Base-by-base conservation (phyloP, 805 yeast genomes). In the Starmerella potacharoeniae region DNA sequence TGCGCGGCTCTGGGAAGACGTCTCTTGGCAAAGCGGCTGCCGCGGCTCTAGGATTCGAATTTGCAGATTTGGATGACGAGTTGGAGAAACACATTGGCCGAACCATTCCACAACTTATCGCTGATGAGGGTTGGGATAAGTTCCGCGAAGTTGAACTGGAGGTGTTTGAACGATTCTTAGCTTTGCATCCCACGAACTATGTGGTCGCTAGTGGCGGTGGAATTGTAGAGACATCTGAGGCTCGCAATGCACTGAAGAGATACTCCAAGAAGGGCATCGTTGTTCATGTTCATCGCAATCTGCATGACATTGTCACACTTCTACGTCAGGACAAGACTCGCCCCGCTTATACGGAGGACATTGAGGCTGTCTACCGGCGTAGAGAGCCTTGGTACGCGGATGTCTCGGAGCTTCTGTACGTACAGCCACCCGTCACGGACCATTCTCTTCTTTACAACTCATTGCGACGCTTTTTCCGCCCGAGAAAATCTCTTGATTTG, bases 1-100 rank as follows among this genome's bases (percentile, higher is more conserved):
- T 93, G 98, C 80, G 98, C 68, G 98, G 96, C 17, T 95, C 96
- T 28, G 98, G 98, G 22, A 93, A 93, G 70, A 80, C 95, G 4
- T 84, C 95, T 0, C 76, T 89, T 64, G 83, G 96, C 43, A 76
- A 79, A 58, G 84, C 95, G 83, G 80, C 86, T 62, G 83, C 95
- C 8, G 70, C 77, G 33, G 75, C 78, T 36, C 71, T 87, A 55
- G 90, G 86, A 22, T 58, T 68, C 60, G 68, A 71, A 45, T 76
- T 84, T 53, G 66, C 86, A 40, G 99, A 93, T 65, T 71, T 91
- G 56, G 99, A 93, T 68, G 73, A 75, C 11, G 75, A 77, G 30
- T 78, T 91, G 58, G 96, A 86, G 63, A 71, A 75, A 49, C 71
- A 72, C 51, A 65, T 71, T 36, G 75, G 76, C 16, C 66, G 64